Evolutionary conservation across 352 stramenopile species (phyloP), one percentile per base, ranked within the genome.

Genomic region (Peronosclerospora sorghi): DNA sequence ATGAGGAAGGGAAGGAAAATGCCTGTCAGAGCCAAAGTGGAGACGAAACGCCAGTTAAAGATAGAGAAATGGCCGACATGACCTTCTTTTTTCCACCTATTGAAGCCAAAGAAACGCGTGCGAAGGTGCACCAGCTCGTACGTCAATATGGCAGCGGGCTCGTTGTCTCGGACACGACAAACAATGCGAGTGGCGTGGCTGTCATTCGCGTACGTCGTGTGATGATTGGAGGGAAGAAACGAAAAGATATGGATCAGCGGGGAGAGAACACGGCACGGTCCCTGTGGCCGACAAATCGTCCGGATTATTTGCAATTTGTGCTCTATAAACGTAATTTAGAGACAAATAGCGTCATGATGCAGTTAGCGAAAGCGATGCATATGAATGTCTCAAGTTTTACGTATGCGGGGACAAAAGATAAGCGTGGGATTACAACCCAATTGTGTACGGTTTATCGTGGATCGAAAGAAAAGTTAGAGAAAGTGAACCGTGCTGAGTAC

Each of bases 271-370:
- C 41, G 2, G 32, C 21, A 10, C 48, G 48, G 41, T 68, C 60
- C 35, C 55, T 59, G 24, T 85, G 79, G 74, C 70, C 78, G 20
- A 60, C 68, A 43, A 74, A 85, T 56, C 60, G 75, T 1, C 73
- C 81, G 4, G 73, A 97, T 38, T 98, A 86, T 59, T 61, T 97
- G 24, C 72, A 84, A 49, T 98, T 98, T 67, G 83, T 97, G 18
- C 56, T 98, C 2, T 97, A 97, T 76, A 98, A 97, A 55, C 87
- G 96, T 62, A 98, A 98, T 70, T 86, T 90, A 56, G 95, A 98
- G 52, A 98, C 92, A 9, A 76, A 83, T 14, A 88, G 72, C 13
- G 69, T 85, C 18, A 78, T 94, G 57, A 69, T 78, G 35, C 80
- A 92, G 50, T 43, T 95, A 9, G 70, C 68, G 20, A 82, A 82